Evolutionary conservation across 495 filamentous ascomycete species (phyloP).

Genomic region (Neurospora sp.): DNA sequence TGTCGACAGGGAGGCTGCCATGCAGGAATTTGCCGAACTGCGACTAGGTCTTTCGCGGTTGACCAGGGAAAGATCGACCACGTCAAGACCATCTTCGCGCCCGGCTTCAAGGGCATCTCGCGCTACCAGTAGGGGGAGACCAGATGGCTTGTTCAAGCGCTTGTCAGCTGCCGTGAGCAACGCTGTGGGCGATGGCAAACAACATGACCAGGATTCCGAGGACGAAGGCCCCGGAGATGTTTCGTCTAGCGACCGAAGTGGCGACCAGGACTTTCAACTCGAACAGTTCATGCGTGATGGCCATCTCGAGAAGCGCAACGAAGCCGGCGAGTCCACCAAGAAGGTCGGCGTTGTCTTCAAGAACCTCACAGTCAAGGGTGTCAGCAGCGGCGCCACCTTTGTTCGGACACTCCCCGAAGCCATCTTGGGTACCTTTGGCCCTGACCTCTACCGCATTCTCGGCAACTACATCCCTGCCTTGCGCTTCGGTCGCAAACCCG

Average conservation of each 20-base stretch:
- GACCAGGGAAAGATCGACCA: constrained; percentile 5
- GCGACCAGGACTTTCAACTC: constrained; percentile 55
- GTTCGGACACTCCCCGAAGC: constrained; percentile 69
- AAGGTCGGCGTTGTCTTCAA: constrained; percentile 80
- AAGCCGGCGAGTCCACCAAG: constrained; percentile 58
- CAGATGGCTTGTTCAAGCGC: constrained; percentile 11
- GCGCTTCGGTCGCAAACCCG: constrained; percentile 28
- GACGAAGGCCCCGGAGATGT: constrained; percentile 23
- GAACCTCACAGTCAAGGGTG: constrained; percentile 65
- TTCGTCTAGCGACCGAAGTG: constrained; percentile 2
- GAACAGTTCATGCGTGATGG: constrained; percentile 68
- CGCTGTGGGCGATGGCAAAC: background rate
- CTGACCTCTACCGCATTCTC: constrained; percentile 66
- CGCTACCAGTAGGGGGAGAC: background rate
- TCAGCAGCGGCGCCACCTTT: constrained; percentile 54
- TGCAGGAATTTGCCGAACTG: constrained; percentile 64
- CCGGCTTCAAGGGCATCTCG: constrained; percentile 6
- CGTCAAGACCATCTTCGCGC: background rate
- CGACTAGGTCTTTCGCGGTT: constrained; percentile 46
- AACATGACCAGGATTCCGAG: constrained; percentile 26
- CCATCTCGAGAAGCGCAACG: constrained; percentile 67
- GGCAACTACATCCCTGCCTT: constrained; percentile 54
- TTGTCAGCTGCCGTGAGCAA: constrained; percentile 10
- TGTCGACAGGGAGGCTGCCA: constrained; percentile 51
- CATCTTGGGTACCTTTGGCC: constrained; percentile 73